Evolutionary conservation across 176 grass and related monocot species (phyloP).

Genomic region (Saccharum officinarum): DNA sequence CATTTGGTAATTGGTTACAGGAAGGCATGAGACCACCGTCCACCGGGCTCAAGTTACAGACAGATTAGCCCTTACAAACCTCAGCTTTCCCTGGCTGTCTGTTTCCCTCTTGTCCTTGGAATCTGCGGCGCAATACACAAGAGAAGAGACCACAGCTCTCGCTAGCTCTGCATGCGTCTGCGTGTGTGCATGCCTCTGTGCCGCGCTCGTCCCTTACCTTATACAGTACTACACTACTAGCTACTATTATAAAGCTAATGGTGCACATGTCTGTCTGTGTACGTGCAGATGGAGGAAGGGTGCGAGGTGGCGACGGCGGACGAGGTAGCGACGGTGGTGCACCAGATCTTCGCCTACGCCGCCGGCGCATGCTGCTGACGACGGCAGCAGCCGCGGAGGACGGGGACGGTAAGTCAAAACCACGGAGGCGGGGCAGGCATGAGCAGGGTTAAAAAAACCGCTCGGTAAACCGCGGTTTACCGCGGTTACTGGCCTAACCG

Average conservation of each 20-base stretch:
- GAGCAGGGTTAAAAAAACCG: too few relatives aligned
- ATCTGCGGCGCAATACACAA: background rate
- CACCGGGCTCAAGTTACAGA: background rate
- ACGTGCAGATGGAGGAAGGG: constrained; percentile 84
- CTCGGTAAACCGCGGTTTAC: too few relatives aligned
- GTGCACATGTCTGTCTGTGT: background rate
- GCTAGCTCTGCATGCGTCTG: too few relatives aligned
- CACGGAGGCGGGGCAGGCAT: background rate
- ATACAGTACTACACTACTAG: too few relatives aligned
- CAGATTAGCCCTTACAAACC: constrained; percentile 30
- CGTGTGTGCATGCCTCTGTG: background rate
- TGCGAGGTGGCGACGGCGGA: constrained; percentile 89
- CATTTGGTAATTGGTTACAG: background rate
- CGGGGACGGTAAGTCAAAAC: constrained; percentile 29
- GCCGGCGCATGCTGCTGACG: constrained; percentile 56
- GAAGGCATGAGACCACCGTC: background rate
- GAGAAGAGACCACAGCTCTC: background rate
- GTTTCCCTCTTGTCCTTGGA: constrained; percentile 24
- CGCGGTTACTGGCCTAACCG: too few relatives aligned
- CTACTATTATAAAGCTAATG: background rate
- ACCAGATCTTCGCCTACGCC: constrained; percentile 90
- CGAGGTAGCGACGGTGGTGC: constrained; percentile 86
- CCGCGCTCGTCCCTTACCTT: background rate
- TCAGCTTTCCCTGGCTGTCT: constrained; percentile 29
- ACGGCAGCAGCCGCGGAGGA: too few relatives aligned